Evolutionary conservation across 305 asterid genomes (phyloP).

Genomic region (Rubia tinctorum): DNA sequence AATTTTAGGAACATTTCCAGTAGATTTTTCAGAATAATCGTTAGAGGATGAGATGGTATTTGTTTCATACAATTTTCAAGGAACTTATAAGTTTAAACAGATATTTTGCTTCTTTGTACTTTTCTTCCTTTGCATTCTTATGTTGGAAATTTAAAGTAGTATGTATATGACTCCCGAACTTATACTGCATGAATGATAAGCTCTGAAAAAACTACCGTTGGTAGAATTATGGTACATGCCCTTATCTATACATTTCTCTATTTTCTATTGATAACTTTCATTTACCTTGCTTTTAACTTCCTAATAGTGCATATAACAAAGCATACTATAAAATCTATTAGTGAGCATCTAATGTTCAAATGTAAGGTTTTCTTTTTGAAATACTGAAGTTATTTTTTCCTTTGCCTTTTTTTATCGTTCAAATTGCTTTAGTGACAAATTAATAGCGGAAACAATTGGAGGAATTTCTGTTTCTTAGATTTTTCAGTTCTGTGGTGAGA

Average conservation of each 20-base stretch:
- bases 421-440: slow-evolving; percentile 52
- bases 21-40: too few species aligned
- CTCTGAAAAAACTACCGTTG: slow-evolving; percentile 93
- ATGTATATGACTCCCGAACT: slow-evolving; percentile 7
- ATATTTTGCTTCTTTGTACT: too few species aligned
- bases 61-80: too few species aligned
- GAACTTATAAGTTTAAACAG: background rate
- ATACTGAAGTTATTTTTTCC: background rate
- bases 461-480: slow-evolving; percentile 70
- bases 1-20: background rate
- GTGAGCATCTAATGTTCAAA: too few species aligned
- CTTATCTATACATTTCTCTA: slow-evolving; percentile 65
- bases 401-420: slow-evolving; percentile 8
- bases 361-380: too few species aligned
- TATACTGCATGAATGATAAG: slow-evolving; percentile 84
- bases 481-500: slow-evolving; percentile 67
- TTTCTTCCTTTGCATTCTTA: background rate
- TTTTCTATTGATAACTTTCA: too few species aligned
- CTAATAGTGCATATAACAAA: too few species aligned
- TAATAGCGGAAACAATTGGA: slow-evolving; percentile 22
- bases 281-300: too few species aligned
- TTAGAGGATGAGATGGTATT: too few species aligned
- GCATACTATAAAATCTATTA: too few species aligned
- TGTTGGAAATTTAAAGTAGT: background rate
- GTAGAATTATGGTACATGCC: slow-evolving; percentile 66